These are phyloP conservation scores for Ochetophila trinervis DNA, from an alignment of 306 rosid genomes.

Conservation along the genomic window DNA sequence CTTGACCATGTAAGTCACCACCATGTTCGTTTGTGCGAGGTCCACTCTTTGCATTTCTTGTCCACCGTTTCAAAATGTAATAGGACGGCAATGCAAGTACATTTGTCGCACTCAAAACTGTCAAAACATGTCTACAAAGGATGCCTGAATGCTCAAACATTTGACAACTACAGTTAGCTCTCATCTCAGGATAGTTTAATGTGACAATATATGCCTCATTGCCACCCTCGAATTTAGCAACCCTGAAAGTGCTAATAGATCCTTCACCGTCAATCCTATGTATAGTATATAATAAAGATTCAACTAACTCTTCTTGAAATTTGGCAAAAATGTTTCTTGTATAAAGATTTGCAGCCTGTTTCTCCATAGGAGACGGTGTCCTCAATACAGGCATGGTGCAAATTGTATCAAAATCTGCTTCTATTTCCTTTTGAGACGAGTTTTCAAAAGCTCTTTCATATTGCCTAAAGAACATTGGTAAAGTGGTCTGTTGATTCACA, in stretches of 20 bases:
- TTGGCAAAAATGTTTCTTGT: slow-evolving; percentile 74
- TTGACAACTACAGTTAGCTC: slow-evolving; percentile 86
- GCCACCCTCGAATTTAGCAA: slow-evolving; percentile 87
- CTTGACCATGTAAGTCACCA: slow-evolving; percentile 58
- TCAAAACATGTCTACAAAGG: slow-evolving; percentile 85
- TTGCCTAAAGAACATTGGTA: slow-evolving; percentile 89
- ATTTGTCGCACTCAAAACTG: slow-evolving; percentile 81
- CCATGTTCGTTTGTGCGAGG: slow-evolving; percentile 52
- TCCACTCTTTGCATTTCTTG: slow-evolving; percentile 72
- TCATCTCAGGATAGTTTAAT: slow-evolving; percentile 67
- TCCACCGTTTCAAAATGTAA: slow-evolving; percentile 91
- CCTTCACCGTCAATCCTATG: slow-evolving; percentile 86
- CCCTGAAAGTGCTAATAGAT: slow-evolving; percentile 73
- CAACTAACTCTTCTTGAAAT: slow-evolving; percentile 93
- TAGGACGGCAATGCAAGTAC: slow-evolving; percentile 79
- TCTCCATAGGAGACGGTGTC: slow-evolving; percentile 96
- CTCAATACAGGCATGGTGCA: slow-evolving; percentile 66
- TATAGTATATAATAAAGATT: slow-evolving; percentile 85
- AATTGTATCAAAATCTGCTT: slow-evolving; percentile 82
- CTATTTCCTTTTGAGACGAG: slow-evolving; percentile 77
- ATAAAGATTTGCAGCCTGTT: slow-evolving; percentile 84
- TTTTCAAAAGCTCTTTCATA: slow-evolving; percentile 80
- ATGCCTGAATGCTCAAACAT: slow-evolving; percentile 95
- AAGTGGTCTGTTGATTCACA: slow-evolving; percentile 74
- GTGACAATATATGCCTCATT: slow-evolving; percentile 65